phyloP scores from a whole-genome alignment of 139 green algal genomes.

The Marvania coccoides region DNA sequence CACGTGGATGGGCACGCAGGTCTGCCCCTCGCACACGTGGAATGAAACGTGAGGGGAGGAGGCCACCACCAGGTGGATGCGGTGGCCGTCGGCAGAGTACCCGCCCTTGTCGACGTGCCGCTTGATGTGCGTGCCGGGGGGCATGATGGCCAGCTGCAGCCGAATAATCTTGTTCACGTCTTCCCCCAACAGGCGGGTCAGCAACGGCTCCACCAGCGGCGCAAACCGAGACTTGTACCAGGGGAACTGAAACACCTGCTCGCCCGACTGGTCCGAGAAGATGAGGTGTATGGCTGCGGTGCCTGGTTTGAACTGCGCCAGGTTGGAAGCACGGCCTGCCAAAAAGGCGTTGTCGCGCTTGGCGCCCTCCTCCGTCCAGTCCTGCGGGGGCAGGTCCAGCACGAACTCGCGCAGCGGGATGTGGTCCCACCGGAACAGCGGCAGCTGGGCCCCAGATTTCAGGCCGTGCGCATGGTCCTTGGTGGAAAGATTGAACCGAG shows the following conservation, averaged over 20 bases:
- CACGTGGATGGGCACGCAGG: slow-evolving; percentile 36
- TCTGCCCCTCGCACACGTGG: slow-evolving; percentile 1
- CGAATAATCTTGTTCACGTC: slow-evolving; percentile 58
- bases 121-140: slow-evolving; percentile 30
- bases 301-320: slow-evolving; percentile 55
- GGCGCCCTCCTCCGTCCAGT: slow-evolving; percentile 29
- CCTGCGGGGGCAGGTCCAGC: neutral
- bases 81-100: slow-evolving; percentile 46
- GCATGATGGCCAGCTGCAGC: slow-evolving; percentile 60
- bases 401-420: slow-evolving; percentile 23
- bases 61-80: slow-evolving; percentile 47
- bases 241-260: slow-evolving; percentile 54
- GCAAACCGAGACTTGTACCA: slow-evolving; percentile 47
- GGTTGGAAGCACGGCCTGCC: slow-evolving; percentile 33
- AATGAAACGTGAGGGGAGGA: neutral
- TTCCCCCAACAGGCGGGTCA: slow-evolving; percentile 33
- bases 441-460: slow-evolving; percentile 40
- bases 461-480: slow-evolving; percentile 13
- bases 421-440: slow-evolving; percentile 35
- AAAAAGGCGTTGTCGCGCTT: slow-evolving; percentile 40
- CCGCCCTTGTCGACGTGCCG: slow-evolving; percentile 51
- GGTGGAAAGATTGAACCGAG: slow-evolving; percentile 24
- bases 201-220: slow-evolving; percentile 39
- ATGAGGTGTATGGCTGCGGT: slow-evolving; percentile 42
- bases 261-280: slow-evolving; percentile 45